These are phyloP conservation scores for Solanum habrochaites DNA, from an alignment of 257 asterid species.

Conservation along the genomic window DNA sequence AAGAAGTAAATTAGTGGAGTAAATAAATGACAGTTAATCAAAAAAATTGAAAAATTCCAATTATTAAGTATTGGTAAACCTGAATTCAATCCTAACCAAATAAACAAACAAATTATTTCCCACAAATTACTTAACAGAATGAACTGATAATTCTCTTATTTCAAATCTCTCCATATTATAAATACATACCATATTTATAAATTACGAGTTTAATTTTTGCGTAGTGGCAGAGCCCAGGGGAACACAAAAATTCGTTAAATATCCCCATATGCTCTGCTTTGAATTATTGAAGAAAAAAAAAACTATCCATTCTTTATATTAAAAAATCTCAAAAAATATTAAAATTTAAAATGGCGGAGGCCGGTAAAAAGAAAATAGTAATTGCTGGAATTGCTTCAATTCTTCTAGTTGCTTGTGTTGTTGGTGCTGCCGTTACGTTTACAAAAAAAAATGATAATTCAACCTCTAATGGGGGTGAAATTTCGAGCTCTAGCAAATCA, in stretches of 20 bases:
- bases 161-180: not conserved
- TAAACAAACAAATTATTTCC: not conserved
- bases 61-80: not conserved
- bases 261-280: not conserved
- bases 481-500: not conserved
- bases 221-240: not conserved
- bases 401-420: slow-evolving; percentile 12
- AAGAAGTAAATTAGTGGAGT: not conserved
- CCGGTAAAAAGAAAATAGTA: not conserved
- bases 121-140: not conserved
- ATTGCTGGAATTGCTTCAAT: slow-evolving; percentile 12
- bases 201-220: not conserved
- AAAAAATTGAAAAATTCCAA: not conserved
- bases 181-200: not conserved
- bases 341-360: not conserved
- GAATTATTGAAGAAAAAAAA: not conserved
- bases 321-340: not conserved
- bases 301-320: not conserved
- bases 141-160: not conserved
- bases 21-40: not conserved
- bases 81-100: not conserved
- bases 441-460: not conserved
- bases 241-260: not conserved
- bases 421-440: slow-evolving; percentile 6
- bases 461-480: not conserved